Percentiles rank a stretch among this genome's conserved stretches.
Evolutionary conservation across 2,329 filamentous ascomycete genomes (phyloP).

Genomic region (Botrytis squamosa): DNA sequence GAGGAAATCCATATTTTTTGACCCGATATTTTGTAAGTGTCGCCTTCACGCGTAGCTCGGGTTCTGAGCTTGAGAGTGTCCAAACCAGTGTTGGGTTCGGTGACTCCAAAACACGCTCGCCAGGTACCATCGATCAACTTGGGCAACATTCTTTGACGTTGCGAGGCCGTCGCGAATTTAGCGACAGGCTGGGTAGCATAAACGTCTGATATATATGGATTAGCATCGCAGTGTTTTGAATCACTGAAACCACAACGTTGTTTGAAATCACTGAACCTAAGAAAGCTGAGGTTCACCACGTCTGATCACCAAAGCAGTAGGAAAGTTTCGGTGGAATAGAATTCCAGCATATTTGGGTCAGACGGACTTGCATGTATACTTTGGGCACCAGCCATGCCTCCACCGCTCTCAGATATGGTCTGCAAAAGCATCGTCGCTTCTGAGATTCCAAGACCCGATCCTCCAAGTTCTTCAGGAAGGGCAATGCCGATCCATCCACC

Average conservation of each 20-base stretch:
- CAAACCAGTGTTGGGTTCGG: conserved; percentile 78
- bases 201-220: conserved; percentile 45
- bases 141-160: conserved; percentile 63
- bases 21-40: conserved; percentile 66
- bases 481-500: conserved; percentile 83
- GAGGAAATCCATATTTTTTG: conserved; percentile 92
- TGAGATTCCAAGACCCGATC: conserved; percentile 72
- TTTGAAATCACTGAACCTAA: neutral
- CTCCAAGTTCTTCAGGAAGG: conserved; percentile 71
- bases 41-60: conserved; percentile 57
- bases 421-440: conserved; percentile 89
- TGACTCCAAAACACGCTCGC: conserved; percentile 78
- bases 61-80: conserved; percentile 73
- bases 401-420: conserved; percentile 72
- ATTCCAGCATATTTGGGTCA: neutral
- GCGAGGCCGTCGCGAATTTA: conserved; percentile 66
- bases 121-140: conserved; percentile 70
- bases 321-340: too few species aligned
- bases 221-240: neutral
- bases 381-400: conserved; percentile 71
- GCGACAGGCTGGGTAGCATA: conserved; percentile 75
- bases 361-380: conserved; percentile 54
- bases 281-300: neutral
- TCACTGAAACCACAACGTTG: neutral
- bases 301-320: neutral